These are phyloP conservation scores for Apiotrichum akiyoshidainum DNA, from an alignment of 1,284 basidiomycete genomes.

Conservation along the genomic window DNA sequence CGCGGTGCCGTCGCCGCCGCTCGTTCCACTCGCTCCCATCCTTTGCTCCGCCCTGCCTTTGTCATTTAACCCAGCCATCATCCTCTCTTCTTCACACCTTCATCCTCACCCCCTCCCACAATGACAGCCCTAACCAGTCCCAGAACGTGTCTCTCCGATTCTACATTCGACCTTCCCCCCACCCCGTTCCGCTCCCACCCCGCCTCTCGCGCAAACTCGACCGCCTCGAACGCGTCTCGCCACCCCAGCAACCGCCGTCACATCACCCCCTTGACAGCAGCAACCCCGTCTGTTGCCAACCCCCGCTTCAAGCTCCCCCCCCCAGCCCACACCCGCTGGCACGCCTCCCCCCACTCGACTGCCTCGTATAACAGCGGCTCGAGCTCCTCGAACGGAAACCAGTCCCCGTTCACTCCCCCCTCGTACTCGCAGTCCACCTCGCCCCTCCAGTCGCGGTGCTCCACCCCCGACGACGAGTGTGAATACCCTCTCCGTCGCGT, in stretches of 20 bases:
- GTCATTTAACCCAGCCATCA: background rate
- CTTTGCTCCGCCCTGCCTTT: background rate
- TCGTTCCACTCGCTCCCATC: background rate
- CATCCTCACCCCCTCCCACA: background rate
- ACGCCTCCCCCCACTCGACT: background rate
- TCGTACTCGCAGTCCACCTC: background rate
- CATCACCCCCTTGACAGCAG: background rate
- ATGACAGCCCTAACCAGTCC: background rate
- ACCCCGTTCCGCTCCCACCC: background rate
- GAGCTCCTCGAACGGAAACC: background rate
- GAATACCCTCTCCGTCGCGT: background rate
- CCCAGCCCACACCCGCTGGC: background rate
- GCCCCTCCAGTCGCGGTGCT: background rate
- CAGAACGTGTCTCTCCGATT: background rate
- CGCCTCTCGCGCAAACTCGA: background rate
- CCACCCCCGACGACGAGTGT: background rate
- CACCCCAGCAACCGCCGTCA: background rate
- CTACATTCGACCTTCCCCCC: background rate
- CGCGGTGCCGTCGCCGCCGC: background rate
- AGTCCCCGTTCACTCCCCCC: background rate
- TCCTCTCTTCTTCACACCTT: background rate
- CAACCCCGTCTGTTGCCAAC: background rate
- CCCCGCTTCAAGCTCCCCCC: background rate
- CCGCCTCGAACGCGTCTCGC: background rate
- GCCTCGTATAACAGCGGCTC: background rate